A percentile compares a stretch with the other conserved stretches of the same genome.
phyloP scores from a whole-genome alignment of 1,284 basidiomycete genomes.

The Naganishia sp. region DNA sequence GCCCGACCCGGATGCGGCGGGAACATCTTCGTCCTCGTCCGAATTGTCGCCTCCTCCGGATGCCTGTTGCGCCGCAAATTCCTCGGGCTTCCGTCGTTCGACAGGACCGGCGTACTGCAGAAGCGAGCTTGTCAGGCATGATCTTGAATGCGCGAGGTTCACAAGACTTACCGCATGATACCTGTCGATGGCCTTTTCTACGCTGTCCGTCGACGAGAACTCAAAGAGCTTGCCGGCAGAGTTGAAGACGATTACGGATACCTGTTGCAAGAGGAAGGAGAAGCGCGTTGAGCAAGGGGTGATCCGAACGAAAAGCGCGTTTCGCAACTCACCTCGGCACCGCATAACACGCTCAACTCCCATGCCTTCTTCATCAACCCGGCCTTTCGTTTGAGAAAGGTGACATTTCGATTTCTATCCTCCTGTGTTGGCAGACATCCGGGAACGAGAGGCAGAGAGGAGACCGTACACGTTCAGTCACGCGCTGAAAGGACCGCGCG shows the following conservation, averaged over 20 bases:
- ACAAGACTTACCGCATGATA: constrained; percentile 46
- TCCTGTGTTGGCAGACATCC: constrained; percentile 38
- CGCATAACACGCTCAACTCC: constrained; percentile 53
- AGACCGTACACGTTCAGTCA: constrained; percentile 1
- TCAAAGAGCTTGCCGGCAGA: constrained; percentile 51
- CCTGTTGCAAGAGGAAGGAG: constrained; percentile 2
- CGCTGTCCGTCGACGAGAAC: constrained; percentile 46
- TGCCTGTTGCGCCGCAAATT: constrained; percentile 46
- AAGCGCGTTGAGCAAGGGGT: background rate
- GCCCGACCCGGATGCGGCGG: constrained; percentile 13
- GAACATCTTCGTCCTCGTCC: constrained; percentile 27
- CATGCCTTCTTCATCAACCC: constrained; percentile 55
- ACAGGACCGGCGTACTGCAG: constrained; percentile 51
- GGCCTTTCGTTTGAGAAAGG: constrained; percentile 54
- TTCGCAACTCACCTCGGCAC: constrained; percentile 41
- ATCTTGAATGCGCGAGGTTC: background rate
- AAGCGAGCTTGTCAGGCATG: constrained; percentile 3
- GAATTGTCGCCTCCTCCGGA: constrained; percentile 28
- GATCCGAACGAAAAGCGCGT: background rate
- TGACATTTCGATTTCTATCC: constrained; percentile 53
- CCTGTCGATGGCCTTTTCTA: constrained; percentile 50
- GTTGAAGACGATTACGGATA: constrained; percentile 53
- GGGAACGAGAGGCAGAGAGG: background rate
- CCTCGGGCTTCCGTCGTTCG: constrained; percentile 50
- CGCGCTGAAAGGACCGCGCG: background rate